Evolutionary conservation across 2,329 filamentous ascomycete species (phyloP).

Genomic region (Dactylellina haptotyla): DNA sequence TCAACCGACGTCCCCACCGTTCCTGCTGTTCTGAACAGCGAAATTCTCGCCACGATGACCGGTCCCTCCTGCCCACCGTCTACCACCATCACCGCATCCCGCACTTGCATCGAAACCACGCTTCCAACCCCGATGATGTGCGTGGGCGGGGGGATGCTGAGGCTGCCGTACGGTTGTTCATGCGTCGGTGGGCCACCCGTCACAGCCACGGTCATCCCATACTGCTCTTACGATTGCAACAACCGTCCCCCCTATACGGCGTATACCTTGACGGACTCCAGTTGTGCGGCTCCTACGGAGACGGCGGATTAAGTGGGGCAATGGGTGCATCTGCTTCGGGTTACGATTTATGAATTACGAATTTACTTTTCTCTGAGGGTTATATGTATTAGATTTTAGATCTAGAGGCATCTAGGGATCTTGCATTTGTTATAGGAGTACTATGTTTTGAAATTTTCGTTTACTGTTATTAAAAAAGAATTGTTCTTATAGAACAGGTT

Average conservation of each 20-base stretch:
- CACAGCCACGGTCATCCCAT: not conserved
- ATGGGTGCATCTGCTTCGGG: not conserved
- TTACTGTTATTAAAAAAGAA: too few species aligned
- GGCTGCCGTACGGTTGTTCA: not conserved
- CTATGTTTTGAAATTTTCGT: too few species aligned
- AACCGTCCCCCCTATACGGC: not conserved
- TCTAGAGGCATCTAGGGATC: too few species aligned
- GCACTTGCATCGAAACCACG: not conserved
- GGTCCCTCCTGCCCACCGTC: not conserved
- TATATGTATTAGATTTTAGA: too few species aligned
- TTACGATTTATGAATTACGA: too few species aligned
- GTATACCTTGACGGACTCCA: not conserved
- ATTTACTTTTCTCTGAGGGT: too few species aligned
- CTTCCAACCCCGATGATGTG: not conserved
- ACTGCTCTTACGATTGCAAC: constrained; percentile 1
- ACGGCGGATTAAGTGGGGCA: not conserved
- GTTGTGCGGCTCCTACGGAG: not conserved
- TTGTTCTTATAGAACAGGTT: too few species aligned
- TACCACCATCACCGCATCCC: not conserved
- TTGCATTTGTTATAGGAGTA: too few species aligned
- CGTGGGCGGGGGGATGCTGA: not conserved
- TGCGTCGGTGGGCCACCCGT: not conserved
- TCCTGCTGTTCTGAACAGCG: not conserved
- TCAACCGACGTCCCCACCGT: not conserved
- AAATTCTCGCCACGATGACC: not conserved